Evolutionary conservation across 495 filamentous ascomycete species (phyloP).

Genomic region (Cercophora scortea): DNA sequence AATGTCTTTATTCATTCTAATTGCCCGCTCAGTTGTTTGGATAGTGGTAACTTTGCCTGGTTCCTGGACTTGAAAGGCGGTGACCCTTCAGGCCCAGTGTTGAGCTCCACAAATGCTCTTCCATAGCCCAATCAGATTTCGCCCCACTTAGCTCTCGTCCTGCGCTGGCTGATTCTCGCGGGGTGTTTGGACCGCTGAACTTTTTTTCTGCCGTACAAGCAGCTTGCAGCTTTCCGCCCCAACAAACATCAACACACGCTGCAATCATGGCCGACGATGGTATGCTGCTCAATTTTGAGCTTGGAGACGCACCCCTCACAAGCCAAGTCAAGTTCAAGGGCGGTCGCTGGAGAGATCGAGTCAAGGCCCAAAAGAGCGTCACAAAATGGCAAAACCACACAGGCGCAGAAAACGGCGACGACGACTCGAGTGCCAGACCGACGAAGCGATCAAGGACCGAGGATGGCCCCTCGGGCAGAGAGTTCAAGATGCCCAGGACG

Average conservation of each 20-base stretch:
- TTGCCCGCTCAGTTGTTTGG: too few species aligned
- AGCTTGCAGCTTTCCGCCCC: neutral
- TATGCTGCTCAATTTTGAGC: slow-evolving; percentile 85
- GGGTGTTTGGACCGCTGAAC: slow-evolving; percentile 4
- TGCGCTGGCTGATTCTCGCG: neutral
- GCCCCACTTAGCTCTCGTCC: neutral
- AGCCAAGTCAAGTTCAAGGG: slow-evolving; percentile 69
- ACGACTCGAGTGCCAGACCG: slow-evolving; percentile 13
- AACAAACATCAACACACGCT: neutral
- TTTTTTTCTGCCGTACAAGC: slow-evolving; percentile 18
- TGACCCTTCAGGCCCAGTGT: neutral
- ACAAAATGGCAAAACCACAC: slow-evolving; percentile 26
- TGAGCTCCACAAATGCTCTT: neutral
- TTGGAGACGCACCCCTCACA: slow-evolving; percentile 53
- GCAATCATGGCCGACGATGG: slow-evolving; percentile 82
- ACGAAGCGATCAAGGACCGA: neutral
- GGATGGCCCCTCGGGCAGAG: slow-evolving; percentile 10
- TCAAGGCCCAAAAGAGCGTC: slow-evolving; percentile 67
- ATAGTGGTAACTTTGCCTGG: too few species aligned
- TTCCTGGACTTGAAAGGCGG: slow-evolving; percentile 9
- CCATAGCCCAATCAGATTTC: slow-evolving; percentile 1
- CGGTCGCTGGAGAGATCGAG: slow-evolving; percentile 82
- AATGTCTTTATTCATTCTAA: too few species aligned
- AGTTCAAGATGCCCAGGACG: slow-evolving; percentile 11
- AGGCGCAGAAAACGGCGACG: slow-evolving; percentile 11